Percentiles rank a stretch among this genome's conserved stretches.
phyloP scores from a whole-genome alignment of 1,284 basidiomycete genomes.

The Tilletiaria anomala region DNA sequence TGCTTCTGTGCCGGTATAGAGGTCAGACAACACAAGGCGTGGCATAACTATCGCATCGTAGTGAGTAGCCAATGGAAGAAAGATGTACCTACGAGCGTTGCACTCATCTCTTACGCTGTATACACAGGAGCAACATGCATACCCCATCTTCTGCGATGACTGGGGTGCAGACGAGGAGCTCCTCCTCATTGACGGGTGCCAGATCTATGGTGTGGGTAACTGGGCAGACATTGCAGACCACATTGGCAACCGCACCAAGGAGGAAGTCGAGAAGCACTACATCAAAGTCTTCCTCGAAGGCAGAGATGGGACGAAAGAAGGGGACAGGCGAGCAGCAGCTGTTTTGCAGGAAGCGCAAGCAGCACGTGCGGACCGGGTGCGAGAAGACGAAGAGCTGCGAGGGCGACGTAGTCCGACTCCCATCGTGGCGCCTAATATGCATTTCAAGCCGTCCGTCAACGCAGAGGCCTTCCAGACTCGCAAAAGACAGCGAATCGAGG shows the following conservation, averaged over 20 bases:
- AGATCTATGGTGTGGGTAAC: constrained; percentile 80
- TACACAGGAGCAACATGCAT: constrained; percentile 90
- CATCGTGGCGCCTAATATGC: constrained; percentile 24
- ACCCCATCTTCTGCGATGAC: constrained; percentile 84
- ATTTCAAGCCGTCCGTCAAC: constrained; percentile 17
- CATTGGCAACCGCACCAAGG: constrained; percentile 81
- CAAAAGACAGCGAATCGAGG: constrained; percentile 31
- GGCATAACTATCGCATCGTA: constrained; percentile 83
- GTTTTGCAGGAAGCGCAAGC: constrained; percentile 4
- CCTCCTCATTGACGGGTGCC: constrained; percentile 74
- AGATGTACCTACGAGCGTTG: too few species aligned
- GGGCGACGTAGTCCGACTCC: constrained; percentile 6
- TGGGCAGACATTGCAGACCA: constrained; percentile 96
- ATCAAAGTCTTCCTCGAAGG: constrained; percentile 58
- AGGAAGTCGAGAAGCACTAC: constrained; percentile 88
- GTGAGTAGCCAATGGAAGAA: too few species aligned
- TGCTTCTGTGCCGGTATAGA: constrained; percentile 90
- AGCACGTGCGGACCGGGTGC: neutral
- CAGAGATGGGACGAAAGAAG: constrained; percentile 19
- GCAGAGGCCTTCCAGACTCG: constrained; percentile 31
- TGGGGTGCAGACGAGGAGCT: constrained; percentile 99
- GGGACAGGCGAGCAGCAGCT: constrained; percentile 19
- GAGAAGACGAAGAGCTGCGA: neutral
- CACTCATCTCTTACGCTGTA: too few species aligned
- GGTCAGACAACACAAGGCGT: constrained; percentile 68